Evolutionary conservation across 1,284 basidiomycete genomes (phyloP), one percentile per base, ranked within the genome.

Genomic region (Melampsora americana): DNA sequence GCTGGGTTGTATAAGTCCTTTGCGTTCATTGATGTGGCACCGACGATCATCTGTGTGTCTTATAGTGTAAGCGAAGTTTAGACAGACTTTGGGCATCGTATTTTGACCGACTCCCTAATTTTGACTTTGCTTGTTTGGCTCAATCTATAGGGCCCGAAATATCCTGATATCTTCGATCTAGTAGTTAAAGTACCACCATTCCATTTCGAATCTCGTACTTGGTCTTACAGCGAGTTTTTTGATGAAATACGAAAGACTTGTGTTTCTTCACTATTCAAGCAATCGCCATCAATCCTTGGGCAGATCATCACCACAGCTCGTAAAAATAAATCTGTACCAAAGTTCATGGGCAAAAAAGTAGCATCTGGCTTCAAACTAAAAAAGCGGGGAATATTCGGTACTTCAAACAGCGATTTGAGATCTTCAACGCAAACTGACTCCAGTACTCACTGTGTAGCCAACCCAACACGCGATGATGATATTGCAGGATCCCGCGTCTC

Each of bases 211-310:
- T 69, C 74, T 39, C 60, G 74, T 26, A 77, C 67, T 18, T 77
- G 74, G 74, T 77, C 74, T 1, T 77, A 77, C 53, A 77, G 74
- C 44, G 74, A 77, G 65, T 77, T 77, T 48, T 77, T 77, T 56
- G 74, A 77, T 69, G 74, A 77, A 66, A 77, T 77, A 14, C 74
- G 74, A 14, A 66, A 66, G 20, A 69, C 74, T 39, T 77, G 74
- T 69, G 74, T 77, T 59, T 50, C 67, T 35, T 77, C 67, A 16
- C 60, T 77, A 16, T 77, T 77, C 67, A 77, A 77, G 42, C 67
- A 77, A 59, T 65, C 67, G 20, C 74, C 74, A 35, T 77, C 74
- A n/a, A 77, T 77, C 42, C 67, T 77, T 1, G 74, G 74, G 16
- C 74, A 77, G 39, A 77, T 77, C 50, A 77, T 77, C 61, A 77